Evolutionary conservation across 2,329 filamentous ascomycete genomes (phyloP).

Genomic region (Aspergillus calidoustus): DNA sequence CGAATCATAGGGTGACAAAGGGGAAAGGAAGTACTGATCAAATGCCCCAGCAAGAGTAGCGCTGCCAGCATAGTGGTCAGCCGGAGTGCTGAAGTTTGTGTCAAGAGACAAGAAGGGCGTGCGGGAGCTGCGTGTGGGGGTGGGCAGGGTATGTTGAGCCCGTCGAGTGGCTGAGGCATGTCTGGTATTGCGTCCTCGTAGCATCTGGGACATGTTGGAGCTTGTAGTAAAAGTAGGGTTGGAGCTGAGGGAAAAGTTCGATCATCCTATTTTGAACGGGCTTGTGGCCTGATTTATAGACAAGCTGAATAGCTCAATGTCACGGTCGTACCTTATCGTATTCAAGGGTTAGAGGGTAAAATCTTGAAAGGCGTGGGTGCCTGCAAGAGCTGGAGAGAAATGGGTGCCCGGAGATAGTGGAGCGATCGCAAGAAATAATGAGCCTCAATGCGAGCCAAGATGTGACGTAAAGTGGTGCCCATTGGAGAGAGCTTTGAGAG

Average conservation of each 20-base stretch:
- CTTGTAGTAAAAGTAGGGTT: neutral
- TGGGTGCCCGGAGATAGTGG: neutral
- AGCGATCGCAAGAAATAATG: neutral
- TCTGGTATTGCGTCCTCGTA: neutral
- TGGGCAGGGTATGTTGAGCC: neutral
- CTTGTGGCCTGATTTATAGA: neutral
- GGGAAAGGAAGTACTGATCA: neutral
- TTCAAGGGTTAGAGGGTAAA: neutral
- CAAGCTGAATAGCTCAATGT: neutral
- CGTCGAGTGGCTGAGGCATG: neutral
- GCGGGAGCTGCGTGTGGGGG: neutral
- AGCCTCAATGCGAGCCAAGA: neutral
- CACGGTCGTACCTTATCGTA: neutral
- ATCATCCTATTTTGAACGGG: neutral
- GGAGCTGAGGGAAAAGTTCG: neutral
- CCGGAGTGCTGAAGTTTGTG: neutral
- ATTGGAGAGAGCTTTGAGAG: neutral
- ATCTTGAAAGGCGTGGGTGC: neutral
- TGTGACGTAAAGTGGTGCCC: neutral
- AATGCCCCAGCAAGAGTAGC: neutral
- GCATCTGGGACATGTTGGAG: neutral
- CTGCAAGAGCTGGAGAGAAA: neutral
- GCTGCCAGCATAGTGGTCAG: neutral
- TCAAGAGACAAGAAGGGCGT: neutral
- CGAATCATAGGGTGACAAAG: neutral